Base-by-base conservation (phyloP, 108 stramenopile genomes). In the Discostella stelligeroides region DNA sequence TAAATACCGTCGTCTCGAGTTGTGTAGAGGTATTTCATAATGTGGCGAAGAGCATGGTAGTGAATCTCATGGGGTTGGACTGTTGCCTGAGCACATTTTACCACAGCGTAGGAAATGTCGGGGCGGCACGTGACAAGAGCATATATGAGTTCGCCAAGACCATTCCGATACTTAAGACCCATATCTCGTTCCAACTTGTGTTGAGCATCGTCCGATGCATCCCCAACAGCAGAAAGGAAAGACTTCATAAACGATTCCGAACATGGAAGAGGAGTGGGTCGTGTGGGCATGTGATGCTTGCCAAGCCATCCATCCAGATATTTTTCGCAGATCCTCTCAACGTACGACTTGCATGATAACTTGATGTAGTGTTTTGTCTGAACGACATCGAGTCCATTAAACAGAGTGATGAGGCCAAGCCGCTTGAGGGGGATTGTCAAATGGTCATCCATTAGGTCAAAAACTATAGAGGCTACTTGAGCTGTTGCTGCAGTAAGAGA, bases 141-240 rank as follows among this genome's bases (percentile, higher is more conserved):
- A n/a, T n/a, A n/a, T n/a, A n/a, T n/a, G n/a, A n/a, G n/a, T n/a
- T n/a, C n/a, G n/a, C n/a, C n/a, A n/a, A n/a, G n/a, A 60, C 65
- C 42, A 65, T 63, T 0, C 79, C 75, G 81, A 80, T 2, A 80
- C 84, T n/a, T n/a, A 57, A 78, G 41, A 9, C 67, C 45, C 6
- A 20, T 50, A 13, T 71, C 50, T 54, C 79, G 79, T 56, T 38
- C 24, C 25, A 72, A 71, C 1, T 46, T 54, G 58, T 66, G 59
- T 0, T 18, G 12, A 17, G 42, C 49, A 13, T 57, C 58, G 7
- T 73, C 49, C 1, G 45, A 15, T 0, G 11, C 18, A 15, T 66
- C 55, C 17, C 64, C 64, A 18, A 37, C 20, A 5, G 47, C 48
- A 0, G 21, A 38, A 15, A 13, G 8, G 14, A 51, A 50, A 2